Base-by-base conservation (phyloP, 2,329 filamentous ascomycete genomes). In the Rachicladosporium sp. region DNA sequence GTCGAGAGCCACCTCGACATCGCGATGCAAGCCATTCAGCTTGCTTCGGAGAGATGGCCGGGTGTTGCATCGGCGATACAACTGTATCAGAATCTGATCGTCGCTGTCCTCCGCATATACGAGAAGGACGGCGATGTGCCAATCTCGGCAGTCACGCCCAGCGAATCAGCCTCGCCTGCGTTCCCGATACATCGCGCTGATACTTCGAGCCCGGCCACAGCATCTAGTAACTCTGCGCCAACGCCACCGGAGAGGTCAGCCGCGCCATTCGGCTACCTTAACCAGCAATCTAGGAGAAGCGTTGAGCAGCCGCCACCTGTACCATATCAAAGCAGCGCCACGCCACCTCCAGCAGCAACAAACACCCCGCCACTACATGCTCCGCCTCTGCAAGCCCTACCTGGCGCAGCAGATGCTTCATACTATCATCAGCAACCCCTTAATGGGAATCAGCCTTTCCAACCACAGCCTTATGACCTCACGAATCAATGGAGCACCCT, bases 41-140 rank as follows among this genome's bases (percentile, higher is more conserved):
- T 81, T 41, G 88, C 85, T 42, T 82, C 83, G 0, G 82, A 89
- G 53, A 74, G 88, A 44, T 96, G 91, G 91, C 91, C 91, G 1
- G 91, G 89, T 8, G 87, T 89, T 2, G 74, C 79, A 31, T 82
- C 86, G 10, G 87, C 88, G 3, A 78, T 85, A 7, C 77, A 91
- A 50, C 73, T 96, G 9, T 96, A 95, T 56, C 71, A 74, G n/a
- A 87, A 85, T 46, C 76, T 98, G 36, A 80, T 89, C 35, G 76
- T 74, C 42, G 87, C 88, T 9, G 93, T 88, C 52, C 68, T 96
- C 52, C 87, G 85, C 57, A 87, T 86, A 51, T 98, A 93, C 60
- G 80, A 88, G 46, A 74, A 68, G 47, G 66, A 69, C 36, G 65
- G 66, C 30, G 68, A 71, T 42, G 59, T 70, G 19, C 64, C 64